A percentile compares a stretch with the other conserved stretches of the same genome.
phyloP scores from a whole-genome alignment of 257 asterid species.

The Solanum paucissectum region DNA sequence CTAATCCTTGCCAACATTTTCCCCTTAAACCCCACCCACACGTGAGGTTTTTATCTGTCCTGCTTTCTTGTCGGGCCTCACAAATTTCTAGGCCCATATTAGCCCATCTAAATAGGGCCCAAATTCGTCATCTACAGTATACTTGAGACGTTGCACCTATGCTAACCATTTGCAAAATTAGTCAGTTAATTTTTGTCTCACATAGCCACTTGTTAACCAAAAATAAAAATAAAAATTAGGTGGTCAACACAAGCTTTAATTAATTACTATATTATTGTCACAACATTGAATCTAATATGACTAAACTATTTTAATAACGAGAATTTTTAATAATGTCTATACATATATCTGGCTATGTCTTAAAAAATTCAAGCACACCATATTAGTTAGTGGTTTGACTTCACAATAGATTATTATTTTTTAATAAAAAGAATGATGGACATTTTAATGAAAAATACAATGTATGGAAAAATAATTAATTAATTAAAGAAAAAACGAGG shows the following conservation, averaged over 20 bases:
- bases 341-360: background rate
- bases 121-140: constrained; percentile 2
- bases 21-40: constrained; percentile 30
- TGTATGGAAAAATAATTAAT: background rate
- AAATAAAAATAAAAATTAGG: background rate
- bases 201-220: background rate
- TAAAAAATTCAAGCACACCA: background rate
- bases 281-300: background rate
- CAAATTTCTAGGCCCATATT: background rate
- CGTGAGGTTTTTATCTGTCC: constrained; percentile 24
- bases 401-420: background rate
- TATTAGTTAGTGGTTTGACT: background rate
- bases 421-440: background rate
- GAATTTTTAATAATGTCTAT: background rate
- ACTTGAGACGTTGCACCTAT: background rate
- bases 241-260: background rate
- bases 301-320: background rate
- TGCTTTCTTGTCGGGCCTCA: constrained; percentile 33
- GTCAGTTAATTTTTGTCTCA: background rate
- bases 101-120: constrained; percentile 13
- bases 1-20: constrained; percentile 4
- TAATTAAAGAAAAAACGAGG: background rate
- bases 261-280: background rate
- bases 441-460: background rate
- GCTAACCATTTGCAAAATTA: background rate